Conservation (phyloP, 2,329 filamentous ascomycete genomes). For the Cladobotryum mycophilum region DNA sequence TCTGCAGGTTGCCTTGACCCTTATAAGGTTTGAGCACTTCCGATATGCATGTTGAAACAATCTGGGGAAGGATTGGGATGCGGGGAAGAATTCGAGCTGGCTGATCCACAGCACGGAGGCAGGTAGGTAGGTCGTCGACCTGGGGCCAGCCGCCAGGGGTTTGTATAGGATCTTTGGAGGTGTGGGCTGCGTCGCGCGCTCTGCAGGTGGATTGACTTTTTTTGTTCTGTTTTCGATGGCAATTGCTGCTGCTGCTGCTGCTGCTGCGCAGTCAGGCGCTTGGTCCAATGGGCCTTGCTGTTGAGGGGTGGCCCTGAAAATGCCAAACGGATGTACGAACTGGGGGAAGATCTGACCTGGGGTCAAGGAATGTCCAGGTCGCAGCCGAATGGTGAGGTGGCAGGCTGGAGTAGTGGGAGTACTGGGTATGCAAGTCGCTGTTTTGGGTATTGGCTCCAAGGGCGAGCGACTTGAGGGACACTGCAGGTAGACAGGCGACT, state of each 20-base stretch:
- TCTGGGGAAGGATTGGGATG: slow-evolving; percentile 18
- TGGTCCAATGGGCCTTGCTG: slow-evolving; percentile 1
- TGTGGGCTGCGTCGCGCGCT: slow-evolving; percentile 2
- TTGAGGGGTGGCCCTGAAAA: slow-evolving; percentile 8
- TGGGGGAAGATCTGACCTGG: slow-evolving; percentile 12
- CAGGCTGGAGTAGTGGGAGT: slow-evolving; percentile 1
- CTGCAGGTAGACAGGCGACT: slow-evolving; percentile 9
- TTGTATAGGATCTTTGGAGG: not conserved
- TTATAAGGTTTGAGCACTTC: slow-evolving; percentile 30
- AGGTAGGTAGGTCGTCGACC: slow-evolving; percentile 5
- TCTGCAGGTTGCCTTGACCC: slow-evolving; percentile 30
- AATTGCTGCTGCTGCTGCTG: slow-evolving; percentile 7
- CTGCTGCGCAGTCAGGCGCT: slow-evolving; percentile 8
- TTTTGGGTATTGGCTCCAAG: slow-evolving; percentile 9
- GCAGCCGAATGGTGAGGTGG: slow-evolving; percentile 12
- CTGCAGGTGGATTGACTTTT: slow-evolving; percentile 4
- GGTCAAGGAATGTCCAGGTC: slow-evolving; percentile 11
- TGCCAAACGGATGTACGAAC: slow-evolving; percentile 4
- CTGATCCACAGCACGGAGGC: slow-evolving; percentile 9
- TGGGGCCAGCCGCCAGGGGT: slow-evolving; percentile 1
- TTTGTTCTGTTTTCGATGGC: not conserved
- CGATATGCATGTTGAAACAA: slow-evolving; percentile 30
- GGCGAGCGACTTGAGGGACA: slow-evolving; percentile 9
- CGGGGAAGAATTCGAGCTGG: slow-evolving; percentile 11
- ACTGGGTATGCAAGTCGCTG: slow-evolving; percentile 10